phyloP scores from a whole-genome alignment of 169 alveolate genomes.

The Cytauxzoon felis region DNA sequence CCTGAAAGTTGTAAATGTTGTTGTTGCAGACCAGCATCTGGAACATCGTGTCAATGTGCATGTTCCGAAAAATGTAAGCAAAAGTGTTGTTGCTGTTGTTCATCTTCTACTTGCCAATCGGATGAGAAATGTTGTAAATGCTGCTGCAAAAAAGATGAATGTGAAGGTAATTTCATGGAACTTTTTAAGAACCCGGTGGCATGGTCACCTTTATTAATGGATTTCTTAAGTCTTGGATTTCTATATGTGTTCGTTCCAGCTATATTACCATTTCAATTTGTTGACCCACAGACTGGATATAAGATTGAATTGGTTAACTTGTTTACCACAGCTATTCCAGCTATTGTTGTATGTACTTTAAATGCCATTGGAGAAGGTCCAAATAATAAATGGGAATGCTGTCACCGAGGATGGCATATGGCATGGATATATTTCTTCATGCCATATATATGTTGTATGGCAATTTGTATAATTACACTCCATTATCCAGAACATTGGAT shows the following conservation, averaged over 20 bases:
- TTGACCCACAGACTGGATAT: conserved; percentile 1
- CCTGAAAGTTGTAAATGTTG: no score
- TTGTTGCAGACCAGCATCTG: no score
- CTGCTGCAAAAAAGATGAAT: no score
- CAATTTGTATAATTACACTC: no score
- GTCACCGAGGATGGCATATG: not conserved
- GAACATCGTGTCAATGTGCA: no score
- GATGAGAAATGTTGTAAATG: no score
- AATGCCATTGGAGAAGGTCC: conserved; percentile 10
- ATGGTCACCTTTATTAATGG: conserved; percentile 22
- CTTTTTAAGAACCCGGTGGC: no score
- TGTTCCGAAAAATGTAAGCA: no score
- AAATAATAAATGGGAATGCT: not conserved
- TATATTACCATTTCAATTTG: conserved; percentile 28
- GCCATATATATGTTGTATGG: not conserved
- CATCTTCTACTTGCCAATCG: no score
- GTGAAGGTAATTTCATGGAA: no score
- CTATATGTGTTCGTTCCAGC: conserved; percentile 21
- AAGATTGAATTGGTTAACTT: conserved; percentile 1
- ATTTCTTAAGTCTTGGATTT: not conserved
- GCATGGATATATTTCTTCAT: not conserved
- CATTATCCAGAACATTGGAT: not conserved
- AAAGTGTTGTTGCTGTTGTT: no score
- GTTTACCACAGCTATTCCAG: conserved; percentile 4
- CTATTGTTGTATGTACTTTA: not conserved